Evolutionary conservation across 75 land plant genomes (phyloP).

Genomic region (Cryptomeria japonica): DNA sequence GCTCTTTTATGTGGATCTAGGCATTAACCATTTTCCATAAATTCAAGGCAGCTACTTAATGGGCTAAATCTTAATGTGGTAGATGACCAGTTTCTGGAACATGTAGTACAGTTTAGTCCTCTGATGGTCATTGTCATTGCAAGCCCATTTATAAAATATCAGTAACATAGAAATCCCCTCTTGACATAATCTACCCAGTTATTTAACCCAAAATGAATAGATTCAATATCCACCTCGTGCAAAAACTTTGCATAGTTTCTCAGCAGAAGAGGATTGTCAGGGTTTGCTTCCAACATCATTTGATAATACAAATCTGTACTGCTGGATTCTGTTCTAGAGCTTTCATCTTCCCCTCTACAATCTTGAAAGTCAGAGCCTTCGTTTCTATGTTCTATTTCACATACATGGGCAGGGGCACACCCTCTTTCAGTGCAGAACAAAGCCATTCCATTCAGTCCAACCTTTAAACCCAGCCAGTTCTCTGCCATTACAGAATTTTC

Average conservation of each 20-base stretch:
- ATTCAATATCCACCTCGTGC: slow-evolving; percentile 31
- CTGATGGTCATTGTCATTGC: neutral
- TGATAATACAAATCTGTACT: slow-evolving; percentile 40
- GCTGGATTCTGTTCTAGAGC: slow-evolving; percentile 6
- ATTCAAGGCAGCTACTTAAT: too few relatives aligned
- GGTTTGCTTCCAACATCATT: slow-evolving; percentile 59
- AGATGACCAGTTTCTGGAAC: neutral
- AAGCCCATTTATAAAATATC: neutral
- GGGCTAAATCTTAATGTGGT: neutral
- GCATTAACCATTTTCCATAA: too few relatives aligned
- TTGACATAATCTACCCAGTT: neutral
- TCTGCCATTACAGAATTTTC: neutral
- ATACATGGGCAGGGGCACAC: neutral
- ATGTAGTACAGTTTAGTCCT: neutral
- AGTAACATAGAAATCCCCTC: neutral
- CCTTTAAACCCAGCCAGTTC: neutral
- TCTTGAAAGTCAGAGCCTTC: slow-evolving; percentile 10
- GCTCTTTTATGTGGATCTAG: too few relatives aligned
- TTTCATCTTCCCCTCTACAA: slow-evolving; percentile 18
- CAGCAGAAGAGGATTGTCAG: slow-evolving; percentile 50
- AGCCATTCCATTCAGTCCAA: neutral
- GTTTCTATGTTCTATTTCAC: neutral
- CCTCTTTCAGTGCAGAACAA: neutral
- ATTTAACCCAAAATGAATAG: neutral
- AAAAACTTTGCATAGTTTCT: slow-evolving; percentile 59